Percentiles rank a stretch among this genome's conserved stretches.
Conservation (phyloP, 2,329 filamentous ascomycete genomes). For the Sporothrix dimorphospora region DNA sequence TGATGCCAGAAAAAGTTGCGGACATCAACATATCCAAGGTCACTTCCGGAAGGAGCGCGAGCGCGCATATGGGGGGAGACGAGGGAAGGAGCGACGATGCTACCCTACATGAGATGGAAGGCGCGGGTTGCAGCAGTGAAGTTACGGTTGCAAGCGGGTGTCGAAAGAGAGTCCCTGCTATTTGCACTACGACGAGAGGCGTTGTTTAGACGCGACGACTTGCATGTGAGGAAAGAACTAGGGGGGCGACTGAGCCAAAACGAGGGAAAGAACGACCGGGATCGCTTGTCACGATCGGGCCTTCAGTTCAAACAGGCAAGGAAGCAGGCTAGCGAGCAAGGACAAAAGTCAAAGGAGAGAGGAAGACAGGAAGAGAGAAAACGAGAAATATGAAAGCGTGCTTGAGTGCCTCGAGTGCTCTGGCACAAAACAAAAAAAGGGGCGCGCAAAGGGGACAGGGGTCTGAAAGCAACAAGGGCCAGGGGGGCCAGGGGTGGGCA, state of each 20-base stretch:
- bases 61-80: slow-evolving; percentile 9
- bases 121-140: slow-evolving; percentile 1
- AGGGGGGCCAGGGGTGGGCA: slow-evolving; percentile 9
- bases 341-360: too few relatives aligned
- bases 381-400: background rate
- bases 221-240: background rate
- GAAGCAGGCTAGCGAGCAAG: background rate
- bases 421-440: background rate
- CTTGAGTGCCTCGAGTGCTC: too few relatives aligned
- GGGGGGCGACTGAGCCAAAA: background rate
- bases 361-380: background rate
- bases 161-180: background rate
- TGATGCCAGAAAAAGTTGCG: background rate
- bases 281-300: slow-evolving; percentile 1
- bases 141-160: slow-evolving; percentile 12
- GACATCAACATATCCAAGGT: background rate
- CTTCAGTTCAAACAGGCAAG: background rate
- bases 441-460: background rate
- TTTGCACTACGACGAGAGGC: background rate
- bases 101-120: background rate
- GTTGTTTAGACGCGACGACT: background rate
- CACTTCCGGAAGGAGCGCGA: slow-evolving; percentile 19
- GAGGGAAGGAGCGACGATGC: slow-evolving; percentile 18
- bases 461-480: background rate
- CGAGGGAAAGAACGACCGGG: slow-evolving; percentile 7